Percentiles rank a stretch among this genome's conserved stretches.
phyloP scores from a whole-genome alignment of 129 eudicot species.

The Helichrysum umbraculigerum region DNA sequence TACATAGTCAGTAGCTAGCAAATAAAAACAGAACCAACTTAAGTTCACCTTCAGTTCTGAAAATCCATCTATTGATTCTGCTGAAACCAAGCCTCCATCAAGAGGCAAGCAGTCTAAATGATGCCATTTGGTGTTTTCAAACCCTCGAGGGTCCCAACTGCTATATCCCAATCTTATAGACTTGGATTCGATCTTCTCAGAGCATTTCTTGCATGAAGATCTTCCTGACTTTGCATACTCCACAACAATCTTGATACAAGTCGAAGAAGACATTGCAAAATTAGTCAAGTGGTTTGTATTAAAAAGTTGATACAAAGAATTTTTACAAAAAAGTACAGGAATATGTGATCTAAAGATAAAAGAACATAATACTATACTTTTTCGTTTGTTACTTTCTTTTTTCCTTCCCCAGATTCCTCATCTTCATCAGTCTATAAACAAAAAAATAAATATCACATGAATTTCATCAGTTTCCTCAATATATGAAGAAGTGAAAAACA shows the following conservation, averaged over 20 bases:
- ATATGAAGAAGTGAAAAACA: slow-evolving; percentile 6
- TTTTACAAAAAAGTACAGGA: background rate
- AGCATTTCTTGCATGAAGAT: slow-evolving; percentile 82
- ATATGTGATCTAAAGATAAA: background rate
- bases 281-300: background rate
- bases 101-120: slow-evolving; percentile 65
- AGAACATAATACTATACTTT: slow-evolving; percentile 23
- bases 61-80: slow-evolving; percentile 61
- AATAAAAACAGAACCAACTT: background rate
- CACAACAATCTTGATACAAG: slow-evolving; percentile 48
- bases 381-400: slow-evolving; percentile 33
- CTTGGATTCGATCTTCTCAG: slow-evolving; percentile 47
- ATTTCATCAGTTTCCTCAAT: slow-evolving; percentile 17
- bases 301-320: background rate
- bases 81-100: slow-evolving; percentile 30
- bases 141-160: slow-evolving; percentile 69
- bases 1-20: background rate
- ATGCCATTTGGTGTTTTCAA: slow-evolving; percentile 82
- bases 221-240: slow-evolving; percentile 94
- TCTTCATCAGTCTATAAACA: slow-evolving; percentile 32
- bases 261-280: slow-evolving; percentile 10
- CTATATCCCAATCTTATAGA: slow-evolving; percentile 59
- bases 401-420: slow-evolving; percentile 20
- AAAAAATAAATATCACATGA: slow-evolving; percentile 24
- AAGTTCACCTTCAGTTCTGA: slow-evolving; percentile 62